A percentile compares a stretch with the other conserved stretches of the same genome.
These are phyloP conservation scores for Venturia oleaginea DNA, from an alignment of 2,329 filamentous ascomycete species.

Conservation along the genomic window DNA sequence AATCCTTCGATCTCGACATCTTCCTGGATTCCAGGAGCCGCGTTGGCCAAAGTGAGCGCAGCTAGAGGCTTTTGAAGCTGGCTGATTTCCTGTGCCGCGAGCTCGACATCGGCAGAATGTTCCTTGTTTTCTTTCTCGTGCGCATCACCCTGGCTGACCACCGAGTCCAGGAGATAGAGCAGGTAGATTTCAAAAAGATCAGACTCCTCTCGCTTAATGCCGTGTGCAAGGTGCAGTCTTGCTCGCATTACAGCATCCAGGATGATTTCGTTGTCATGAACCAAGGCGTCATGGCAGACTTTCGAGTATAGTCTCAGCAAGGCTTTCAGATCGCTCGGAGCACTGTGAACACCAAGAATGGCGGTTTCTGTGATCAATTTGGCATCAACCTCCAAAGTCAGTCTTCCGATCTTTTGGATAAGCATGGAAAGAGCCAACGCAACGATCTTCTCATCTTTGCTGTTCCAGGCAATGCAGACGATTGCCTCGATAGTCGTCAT, in stretches of 20 bases:
- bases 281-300: conserved; percentile 62
- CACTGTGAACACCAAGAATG: conserved; percentile 65
- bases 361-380: conserved; percentile 79
- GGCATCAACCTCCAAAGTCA: conserved; percentile 65
- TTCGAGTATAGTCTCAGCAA: conserved; percentile 76
- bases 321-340: conserved; percentile 72
- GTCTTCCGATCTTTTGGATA: conserved; percentile 85
- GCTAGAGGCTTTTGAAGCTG: conserved; percentile 84
- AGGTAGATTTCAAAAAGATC: conserved; percentile 76
- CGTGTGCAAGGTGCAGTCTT: conserved; percentile 66
- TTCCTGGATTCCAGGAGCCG: conserved; percentile 50
- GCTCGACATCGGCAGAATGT: conserved; percentile 67
- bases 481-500: conserved; percentile 92
- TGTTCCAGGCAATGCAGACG: conserved; percentile 74
- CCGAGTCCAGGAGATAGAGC: conserved; percentile 71
- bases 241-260: conserved; percentile 56
- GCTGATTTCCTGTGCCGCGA: conserved; percentile 78
- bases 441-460: conserved; percentile 82
- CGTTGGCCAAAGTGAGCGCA: conserved; percentile 58
- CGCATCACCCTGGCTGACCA: conserved; percentile 84
- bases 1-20: conserved; percentile 39
- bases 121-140: conserved; percentile 60
- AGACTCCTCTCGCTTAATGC: conserved; percentile 54
- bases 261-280: conserved; percentile 57
- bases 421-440: conserved; percentile 92